phyloP scores from a whole-genome alignment of 495 filamentous ascomycete species.

The Aspergillus hancockii region DNA sequence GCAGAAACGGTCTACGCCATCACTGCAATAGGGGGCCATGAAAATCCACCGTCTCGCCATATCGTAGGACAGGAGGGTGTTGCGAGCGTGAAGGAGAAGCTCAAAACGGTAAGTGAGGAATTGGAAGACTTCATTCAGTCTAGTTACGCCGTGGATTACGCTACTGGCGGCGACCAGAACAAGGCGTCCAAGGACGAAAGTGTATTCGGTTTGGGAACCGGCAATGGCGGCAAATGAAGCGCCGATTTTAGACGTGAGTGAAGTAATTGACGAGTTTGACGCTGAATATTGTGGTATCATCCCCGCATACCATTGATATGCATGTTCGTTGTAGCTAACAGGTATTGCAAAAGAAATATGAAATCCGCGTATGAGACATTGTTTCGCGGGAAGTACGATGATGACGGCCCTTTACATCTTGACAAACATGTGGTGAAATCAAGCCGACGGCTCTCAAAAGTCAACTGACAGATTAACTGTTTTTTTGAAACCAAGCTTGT shows the following conservation, averaged over 20 bases:
- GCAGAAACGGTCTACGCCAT: constrained; percentile 91
- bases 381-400: neutral
- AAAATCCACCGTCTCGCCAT: constrained; percentile 91
- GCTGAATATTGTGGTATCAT: neutral
- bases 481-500: constrained; percentile 43
- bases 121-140: constrained; percentile 93
- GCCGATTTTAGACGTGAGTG: constrained; percentile 8
- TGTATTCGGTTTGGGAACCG: constrained; percentile 11
- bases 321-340: neutral
- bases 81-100: constrained; percentile 87
- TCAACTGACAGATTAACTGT: constrained; percentile 10
- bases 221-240: constrained; percentile 18
- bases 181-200: constrained; percentile 25
- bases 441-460: neutral
- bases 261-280: neutral
- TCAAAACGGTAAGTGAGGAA: constrained; percentile 95
- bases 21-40: constrained; percentile 87
- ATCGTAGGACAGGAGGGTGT: constrained; percentile 93
- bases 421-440: neutral
- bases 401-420: neutral
- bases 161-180: constrained; percentile 34
- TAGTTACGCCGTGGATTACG: constrained; percentile 81
- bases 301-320: neutral
- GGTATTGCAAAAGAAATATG: neutral
- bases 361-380: neutral